Conservation (phyloP, 2,329 filamentous ascomycete species). For the Thielaviopsis euricoi region DNA sequence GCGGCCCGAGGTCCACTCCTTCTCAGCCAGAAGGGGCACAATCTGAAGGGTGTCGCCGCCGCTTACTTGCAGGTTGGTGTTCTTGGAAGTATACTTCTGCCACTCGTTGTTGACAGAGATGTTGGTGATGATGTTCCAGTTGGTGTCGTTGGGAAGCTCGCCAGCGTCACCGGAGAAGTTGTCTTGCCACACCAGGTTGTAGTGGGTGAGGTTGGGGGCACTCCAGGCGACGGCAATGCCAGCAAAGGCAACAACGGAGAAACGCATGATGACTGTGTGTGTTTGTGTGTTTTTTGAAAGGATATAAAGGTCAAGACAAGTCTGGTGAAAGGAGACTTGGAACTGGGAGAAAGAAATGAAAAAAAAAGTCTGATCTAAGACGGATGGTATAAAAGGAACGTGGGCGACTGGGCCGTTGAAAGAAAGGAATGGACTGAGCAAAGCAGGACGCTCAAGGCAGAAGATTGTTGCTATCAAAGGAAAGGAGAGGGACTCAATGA, state of each 20-base stretch:
- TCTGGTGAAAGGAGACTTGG: not conserved
- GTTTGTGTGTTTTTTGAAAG: not conserved
- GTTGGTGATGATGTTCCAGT: constrained; percentile 27
- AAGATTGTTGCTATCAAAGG: not conserved
- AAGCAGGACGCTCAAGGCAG: too few species aligned
- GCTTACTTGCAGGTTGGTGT: constrained; percentile 32
- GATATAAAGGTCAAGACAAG: not conserved
- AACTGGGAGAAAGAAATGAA: not conserved
- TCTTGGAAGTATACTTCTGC: constrained; percentile 30
- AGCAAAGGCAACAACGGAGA: constrained; percentile 14
- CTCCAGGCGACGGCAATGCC: constrained; percentile 21
- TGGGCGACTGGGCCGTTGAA: not conserved
- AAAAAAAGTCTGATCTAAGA: not conserved
- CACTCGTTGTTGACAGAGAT: constrained; percentile 35
- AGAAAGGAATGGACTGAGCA: not conserved
- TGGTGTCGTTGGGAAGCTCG: constrained; percentile 18
- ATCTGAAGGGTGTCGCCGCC: constrained; percentile 34
- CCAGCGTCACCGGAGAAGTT: constrained; percentile 24
- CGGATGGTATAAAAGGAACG: not conserved
- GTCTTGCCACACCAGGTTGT: constrained; percentile 26
- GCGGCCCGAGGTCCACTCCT: constrained; percentile 37
- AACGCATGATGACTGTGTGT: constrained; percentile 7
- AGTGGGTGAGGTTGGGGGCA: constrained; percentile 24
- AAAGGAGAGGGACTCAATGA: not conserved
- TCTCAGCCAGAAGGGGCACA: constrained; percentile 26